These are phyloP conservation scores for Leonotis leonurus DNA, from an alignment of 257 asterid genomes.

Conservation along the genomic window DNA sequence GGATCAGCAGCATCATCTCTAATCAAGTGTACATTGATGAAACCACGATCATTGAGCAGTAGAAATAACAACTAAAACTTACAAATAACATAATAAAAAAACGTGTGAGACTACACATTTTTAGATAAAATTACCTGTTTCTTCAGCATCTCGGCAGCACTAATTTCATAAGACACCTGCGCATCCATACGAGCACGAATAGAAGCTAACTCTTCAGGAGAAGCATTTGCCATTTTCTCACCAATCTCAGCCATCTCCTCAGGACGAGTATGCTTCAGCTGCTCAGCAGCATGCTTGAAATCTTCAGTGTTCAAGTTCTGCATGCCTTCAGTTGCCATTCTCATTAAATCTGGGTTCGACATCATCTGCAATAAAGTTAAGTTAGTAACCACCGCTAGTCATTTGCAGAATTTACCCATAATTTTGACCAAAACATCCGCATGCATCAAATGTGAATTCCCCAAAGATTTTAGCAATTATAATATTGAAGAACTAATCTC, in stretches of 20 bases:
- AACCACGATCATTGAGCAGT: background rate
- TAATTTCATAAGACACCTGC: slow-evolving; percentile 65
- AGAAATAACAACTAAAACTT: background rate
- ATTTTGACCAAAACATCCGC: background rate
- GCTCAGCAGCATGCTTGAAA: slow-evolving; percentile 80
- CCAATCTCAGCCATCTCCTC: slow-evolving; percentile 93
- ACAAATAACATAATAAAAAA: background rate
- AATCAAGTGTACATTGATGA: background rate
- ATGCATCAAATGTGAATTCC: no score
- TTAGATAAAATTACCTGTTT: slow-evolving; percentile 68
- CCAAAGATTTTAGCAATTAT: background rate
- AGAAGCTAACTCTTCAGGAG: slow-evolving; percentile 83
- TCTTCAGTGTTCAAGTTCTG: slow-evolving; percentile 85
- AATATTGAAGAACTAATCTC: background rate
- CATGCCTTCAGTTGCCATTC: slow-evolving; percentile 97
- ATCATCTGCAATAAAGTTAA: slow-evolving; percentile 62
- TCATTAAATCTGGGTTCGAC: slow-evolving; percentile 91
- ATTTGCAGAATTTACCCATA: background rate
- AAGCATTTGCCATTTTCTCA: slow-evolving; percentile 85
- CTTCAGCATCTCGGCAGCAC: slow-evolving; percentile 82
- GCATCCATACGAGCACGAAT: slow-evolving; percentile 76
- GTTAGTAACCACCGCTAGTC: slow-evolving; percentile 6
- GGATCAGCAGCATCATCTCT: no score
- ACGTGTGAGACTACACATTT: no score
- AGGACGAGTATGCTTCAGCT: slow-evolving; percentile 83